phyloP scores from a whole-genome alignment of 202 grass and related monocot species.

The Schoenoplectus tabernaemontani region DNA sequence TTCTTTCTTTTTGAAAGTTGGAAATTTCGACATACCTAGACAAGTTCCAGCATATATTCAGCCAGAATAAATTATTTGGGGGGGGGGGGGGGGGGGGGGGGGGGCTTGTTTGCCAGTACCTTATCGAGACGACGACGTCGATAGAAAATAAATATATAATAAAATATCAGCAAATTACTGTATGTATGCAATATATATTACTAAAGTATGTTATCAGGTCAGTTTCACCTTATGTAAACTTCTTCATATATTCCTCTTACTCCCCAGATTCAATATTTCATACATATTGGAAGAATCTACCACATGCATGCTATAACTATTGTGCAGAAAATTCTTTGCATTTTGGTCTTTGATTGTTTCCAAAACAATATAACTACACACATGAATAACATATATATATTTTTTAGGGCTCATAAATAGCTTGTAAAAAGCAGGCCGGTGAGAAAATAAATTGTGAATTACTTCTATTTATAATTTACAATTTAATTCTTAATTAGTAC shows the following conservation, averaged over 20 bases:
- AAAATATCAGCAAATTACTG: background rate
- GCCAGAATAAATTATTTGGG: background rate
- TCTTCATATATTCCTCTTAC: too few relatives aligned
- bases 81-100: too few relatives aligned
- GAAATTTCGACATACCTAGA: background rate
- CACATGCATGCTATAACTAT: background rate
- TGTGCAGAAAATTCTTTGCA: background rate
- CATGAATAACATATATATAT: background rate
- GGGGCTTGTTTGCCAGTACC: background rate
- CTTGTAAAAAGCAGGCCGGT: too few relatives aligned
- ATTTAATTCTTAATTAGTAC: background rate
- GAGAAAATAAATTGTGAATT: background rate
- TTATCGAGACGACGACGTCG: background rate
- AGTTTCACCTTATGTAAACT: background rate
- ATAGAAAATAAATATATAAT: background rate
- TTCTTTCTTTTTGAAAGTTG: constrained; percentile 16
- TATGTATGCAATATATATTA: too few relatives aligned
- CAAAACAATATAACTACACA: background rate
- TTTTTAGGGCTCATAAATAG: background rate
- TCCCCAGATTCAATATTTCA: too few relatives aligned
- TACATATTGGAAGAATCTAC: background rate
- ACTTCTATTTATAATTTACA: background rate
- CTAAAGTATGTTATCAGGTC: background rate
- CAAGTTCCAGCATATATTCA: background rate
- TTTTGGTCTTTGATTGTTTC: background rate